Percentiles rank a stretch among this genome's conserved stretches.
These are phyloP conservation scores for Polygonum maritimum DNA, from an alignment of 148 eudicot genomes.

Conservation along the genomic window DNA sequence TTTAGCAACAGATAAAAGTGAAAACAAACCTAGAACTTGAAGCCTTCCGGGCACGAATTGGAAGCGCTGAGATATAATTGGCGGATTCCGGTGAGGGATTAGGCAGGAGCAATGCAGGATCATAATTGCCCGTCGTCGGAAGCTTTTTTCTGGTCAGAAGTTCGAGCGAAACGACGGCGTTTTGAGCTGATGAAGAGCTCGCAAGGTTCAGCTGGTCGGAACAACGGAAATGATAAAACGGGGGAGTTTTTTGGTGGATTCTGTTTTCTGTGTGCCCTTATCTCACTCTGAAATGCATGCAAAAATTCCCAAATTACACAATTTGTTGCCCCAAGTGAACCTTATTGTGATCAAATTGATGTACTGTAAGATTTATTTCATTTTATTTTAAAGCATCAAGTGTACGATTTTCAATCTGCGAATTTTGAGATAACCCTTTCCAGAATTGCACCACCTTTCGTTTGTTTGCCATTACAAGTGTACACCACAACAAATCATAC, in stretches of 20 bases:
- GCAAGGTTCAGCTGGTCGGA: not conserved
- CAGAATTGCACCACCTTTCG: too few species aligned
- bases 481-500: too few species aligned
- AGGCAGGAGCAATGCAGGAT: constrained; percentile 8
- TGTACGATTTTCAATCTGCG: too few species aligned
- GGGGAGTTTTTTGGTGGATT: not conserved
- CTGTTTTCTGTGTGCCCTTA: not conserved
- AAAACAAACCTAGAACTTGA: constrained; percentile 4
- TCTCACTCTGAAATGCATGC: not conserved
- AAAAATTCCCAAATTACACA: not conserved
- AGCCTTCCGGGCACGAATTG: not conserved
- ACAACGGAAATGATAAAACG: not conserved
- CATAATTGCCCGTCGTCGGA: not conserved
- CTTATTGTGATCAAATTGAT: not conserved
- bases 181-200: not conserved
- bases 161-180: not conserved
- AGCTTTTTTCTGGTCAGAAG: not conserved
- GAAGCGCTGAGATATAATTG: not conserved
- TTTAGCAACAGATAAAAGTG: not conserved
- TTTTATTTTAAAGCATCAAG: too few species aligned
- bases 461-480: too few species aligned
- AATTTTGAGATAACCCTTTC: too few species aligned
- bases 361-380: too few species aligned
- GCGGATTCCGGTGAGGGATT: not conserved
- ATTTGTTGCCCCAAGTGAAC: not conserved